Conservation (phyloP, 2,329 filamentous ascomycete genomes). For the Alternaria postmessia region DNA sequence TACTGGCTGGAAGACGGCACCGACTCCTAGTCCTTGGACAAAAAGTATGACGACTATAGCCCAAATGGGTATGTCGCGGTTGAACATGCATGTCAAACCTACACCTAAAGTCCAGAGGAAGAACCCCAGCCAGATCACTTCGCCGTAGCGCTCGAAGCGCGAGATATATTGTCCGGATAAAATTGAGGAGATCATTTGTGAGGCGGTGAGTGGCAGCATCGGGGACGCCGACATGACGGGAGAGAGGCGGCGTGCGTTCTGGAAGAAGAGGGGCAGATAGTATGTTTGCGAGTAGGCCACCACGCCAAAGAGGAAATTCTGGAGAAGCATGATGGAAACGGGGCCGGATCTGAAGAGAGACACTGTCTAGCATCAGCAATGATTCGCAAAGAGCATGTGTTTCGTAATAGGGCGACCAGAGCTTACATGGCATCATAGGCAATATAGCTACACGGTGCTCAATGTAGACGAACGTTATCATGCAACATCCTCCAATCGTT, state of each 20-base stretch:
- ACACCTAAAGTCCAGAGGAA: slow-evolving; percentile 61
- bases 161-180: slow-evolving; percentile 67
- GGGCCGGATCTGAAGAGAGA: slow-evolving; percentile 64
- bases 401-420: background rate
- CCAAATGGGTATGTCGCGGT: slow-evolving; percentile 52
- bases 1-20: slow-evolving; percentile 60
- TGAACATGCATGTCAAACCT: slow-evolving; percentile 62
- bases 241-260: slow-evolving; percentile 61
- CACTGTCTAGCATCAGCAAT: slow-evolving; percentile 41
- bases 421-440: slow-evolving; percentile 65
- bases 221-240: slow-evolving; percentile 61
- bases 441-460: slow-evolving; percentile 65
- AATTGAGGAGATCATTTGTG: slow-evolving; percentile 52
- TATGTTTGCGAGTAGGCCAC: slow-evolving; percentile 68
- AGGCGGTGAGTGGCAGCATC: slow-evolving; percentile 52
- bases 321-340: slow-evolving; percentile 63
- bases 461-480: slow-evolving; percentile 61
- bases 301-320: slow-evolving; percentile 68
- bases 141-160: slow-evolving; percentile 62
- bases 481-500: slow-evolving; percentile 56
- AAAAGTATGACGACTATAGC: slow-evolving; percentile 63
- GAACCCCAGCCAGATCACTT: slow-evolving; percentile 55
- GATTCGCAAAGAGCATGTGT: too few species aligned
- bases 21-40: slow-evolving; percentile 56
- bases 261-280: slow-evolving; percentile 69